Evolutionary conservation across 805 yeast species (phyloP).

Genomic region (Barnettozyma populi): DNA sequence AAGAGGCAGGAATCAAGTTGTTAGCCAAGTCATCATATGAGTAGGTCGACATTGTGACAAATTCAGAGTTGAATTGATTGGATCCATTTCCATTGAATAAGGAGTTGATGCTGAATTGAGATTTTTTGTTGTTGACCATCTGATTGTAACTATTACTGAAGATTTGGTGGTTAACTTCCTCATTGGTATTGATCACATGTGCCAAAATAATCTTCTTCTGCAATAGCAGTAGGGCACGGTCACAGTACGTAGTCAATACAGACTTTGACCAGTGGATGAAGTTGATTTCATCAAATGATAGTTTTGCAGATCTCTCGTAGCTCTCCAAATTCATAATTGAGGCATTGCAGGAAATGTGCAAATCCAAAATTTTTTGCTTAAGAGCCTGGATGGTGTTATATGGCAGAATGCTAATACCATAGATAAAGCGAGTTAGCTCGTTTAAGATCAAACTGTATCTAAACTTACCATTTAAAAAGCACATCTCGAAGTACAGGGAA

Average conservation of each 20-base stretch:
- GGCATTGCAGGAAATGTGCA: conserved; percentile 44
- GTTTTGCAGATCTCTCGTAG: conserved; percentile 30
- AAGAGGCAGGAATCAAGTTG: conserved; percentile 49
- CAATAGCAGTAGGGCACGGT: conserved; percentile 41
- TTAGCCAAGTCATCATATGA: conserved; percentile 46
- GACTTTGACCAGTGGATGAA: conserved; percentile 42
- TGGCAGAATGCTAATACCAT: conserved; percentile 42
- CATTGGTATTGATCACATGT: conserved; percentile 23
- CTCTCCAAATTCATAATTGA: conserved; percentile 39
- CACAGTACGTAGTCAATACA: conserved; percentile 48
- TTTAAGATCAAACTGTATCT: conserved; percentile 46
- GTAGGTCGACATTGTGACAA: conserved; percentile 24
- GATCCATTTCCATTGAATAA: conserved; percentile 11
- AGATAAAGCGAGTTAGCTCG: conserved; percentile 45
- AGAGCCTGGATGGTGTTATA: conserved; percentile 36
- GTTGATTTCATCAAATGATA: conserved; percentile 33
- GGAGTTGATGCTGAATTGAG: conserved; percentile 23
- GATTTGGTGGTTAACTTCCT: conserved; percentile 22
- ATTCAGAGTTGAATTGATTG: conserved; percentile 10
- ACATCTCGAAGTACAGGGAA: conserved; percentile 37
- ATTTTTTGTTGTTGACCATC: conserved; percentile 24
- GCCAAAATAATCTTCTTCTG: conserved; percentile 33
- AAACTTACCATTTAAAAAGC: conserved; percentile 50
- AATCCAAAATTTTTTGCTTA: conserved; percentile 43
- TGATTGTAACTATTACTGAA: conserved; percentile 25